These are phyloP conservation scores for Zygnema cylindricum DNA, from an alignment of 139 green algal species.

Conservation along the genomic window DNA sequence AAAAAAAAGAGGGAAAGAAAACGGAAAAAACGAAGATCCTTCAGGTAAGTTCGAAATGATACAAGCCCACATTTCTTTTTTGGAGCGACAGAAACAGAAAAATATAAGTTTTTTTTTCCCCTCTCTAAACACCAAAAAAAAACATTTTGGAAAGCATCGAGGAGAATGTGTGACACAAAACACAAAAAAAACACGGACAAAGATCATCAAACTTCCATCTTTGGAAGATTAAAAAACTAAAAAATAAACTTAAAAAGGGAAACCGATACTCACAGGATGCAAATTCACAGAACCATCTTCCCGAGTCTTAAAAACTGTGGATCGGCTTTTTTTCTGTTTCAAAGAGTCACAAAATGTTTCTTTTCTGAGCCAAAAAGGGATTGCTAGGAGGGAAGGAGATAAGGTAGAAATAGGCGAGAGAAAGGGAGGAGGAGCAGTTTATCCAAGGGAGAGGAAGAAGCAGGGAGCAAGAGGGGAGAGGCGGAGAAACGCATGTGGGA, in stretches of 20 bases:
- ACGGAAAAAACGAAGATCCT: background rate
- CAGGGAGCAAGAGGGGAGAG: no score
- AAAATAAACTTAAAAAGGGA: no score
- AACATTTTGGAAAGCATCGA: background rate
- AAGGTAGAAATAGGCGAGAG: background rate
- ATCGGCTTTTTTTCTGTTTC: constrained; percentile 1
- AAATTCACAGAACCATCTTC: constrained; percentile 42
- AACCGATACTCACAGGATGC: constrained; percentile 31
- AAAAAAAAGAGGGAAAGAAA: constrained; percentile 4
- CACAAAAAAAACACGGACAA: no score
- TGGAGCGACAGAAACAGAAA: no score
- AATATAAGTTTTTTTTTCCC: background rate
- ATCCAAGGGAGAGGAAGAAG: background rate
- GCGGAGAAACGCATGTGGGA: no score
- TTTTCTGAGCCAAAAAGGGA: no score
- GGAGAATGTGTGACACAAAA: no score
- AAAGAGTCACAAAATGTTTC: no score
- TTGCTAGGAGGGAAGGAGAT: background rate
- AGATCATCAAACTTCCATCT: no score
- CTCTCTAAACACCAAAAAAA: background rate
- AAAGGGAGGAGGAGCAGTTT: background rate
- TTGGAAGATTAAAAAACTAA: no score
- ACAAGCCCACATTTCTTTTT: background rate
- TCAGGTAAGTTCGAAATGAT: background rate
- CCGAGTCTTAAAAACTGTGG: constrained; percentile 29